These are phyloP conservation scores for Sporothrix mexicana DNA, from an alignment of 2,329 filamentous ascomycete genomes.

Conservation along the genomic window DNA sequence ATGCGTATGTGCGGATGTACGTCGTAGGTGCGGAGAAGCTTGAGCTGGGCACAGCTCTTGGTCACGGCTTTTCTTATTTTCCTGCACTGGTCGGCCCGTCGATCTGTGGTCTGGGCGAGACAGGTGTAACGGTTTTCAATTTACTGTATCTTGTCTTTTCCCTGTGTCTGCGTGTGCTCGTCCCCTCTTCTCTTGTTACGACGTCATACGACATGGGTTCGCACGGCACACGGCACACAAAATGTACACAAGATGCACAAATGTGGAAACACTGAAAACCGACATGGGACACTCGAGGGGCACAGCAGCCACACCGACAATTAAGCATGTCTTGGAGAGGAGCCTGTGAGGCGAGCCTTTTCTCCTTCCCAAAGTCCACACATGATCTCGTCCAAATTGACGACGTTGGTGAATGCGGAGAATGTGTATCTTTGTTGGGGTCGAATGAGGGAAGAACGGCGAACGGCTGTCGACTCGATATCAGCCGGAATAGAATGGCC, in stretches of 20 bases:
- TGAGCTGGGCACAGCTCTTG: neutral
- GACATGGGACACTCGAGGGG: neutral
- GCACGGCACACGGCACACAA: neutral
- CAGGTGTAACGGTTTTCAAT: neutral
- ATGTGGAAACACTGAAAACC: neutral
- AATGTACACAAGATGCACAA: too few species aligned
- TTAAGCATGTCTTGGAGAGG: neutral
- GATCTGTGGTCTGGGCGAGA: neutral
- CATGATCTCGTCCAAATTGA: neutral
- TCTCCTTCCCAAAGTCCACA: too few species aligned
- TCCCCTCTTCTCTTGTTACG: neutral
- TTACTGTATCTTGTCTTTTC: neutral
- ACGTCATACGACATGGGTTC: conserved; percentile 23
- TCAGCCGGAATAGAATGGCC: conserved; percentile 17
- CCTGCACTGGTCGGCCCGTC: conserved; percentile 12
- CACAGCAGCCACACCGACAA: neutral
- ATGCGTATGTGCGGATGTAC: neutral
- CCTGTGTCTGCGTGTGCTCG: too few species aligned
- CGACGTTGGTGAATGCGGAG: neutral
- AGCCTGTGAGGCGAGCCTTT: too few species aligned
- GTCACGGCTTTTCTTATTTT: neutral
- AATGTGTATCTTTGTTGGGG: neutral
- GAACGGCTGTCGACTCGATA: neutral
- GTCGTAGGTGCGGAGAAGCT: neutral
- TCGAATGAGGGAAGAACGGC: neutral